Evolutionary conservation across 179 eudicot species (phyloP), one percentile per base, ranked within the genome.

Genomic region (Sideroxylon spinosum): DNA sequence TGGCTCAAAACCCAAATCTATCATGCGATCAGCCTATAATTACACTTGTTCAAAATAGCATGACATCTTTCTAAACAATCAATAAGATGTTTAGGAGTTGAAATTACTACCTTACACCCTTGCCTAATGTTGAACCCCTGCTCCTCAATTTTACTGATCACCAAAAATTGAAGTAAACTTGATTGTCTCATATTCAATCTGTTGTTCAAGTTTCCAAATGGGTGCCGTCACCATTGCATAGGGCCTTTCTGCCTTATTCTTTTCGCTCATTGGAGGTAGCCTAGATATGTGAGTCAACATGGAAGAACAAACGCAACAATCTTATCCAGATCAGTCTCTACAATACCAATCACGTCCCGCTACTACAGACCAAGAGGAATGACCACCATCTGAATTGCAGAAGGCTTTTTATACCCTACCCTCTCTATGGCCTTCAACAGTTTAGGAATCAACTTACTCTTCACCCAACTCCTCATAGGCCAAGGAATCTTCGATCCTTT

Each of bases 161-260:
- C 98, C 98, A 79, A 93, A 93, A 74, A 92, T 88, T 4, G 93
- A 93, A 61, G 97, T 97, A 83, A 94, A 94, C 75, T 94, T 94
- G 14, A 89, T 89, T 20, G 95, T 94, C 82, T 94, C 97, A 1
- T 93, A 91, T 86, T 92, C 95, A 81, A 93, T 93, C 78, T 93
- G 97, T 83, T 93, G 95, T 0, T 95, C 98, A 62, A 93, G 89
- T 82, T 93, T 95, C 73, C 98, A 87, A 13, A 97, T 92, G 17
- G 98, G 98, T 12, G 98, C 97, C 97, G 92, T 86, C 32, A 93
- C 97, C 66, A 93, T 92, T 32, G 98, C 97, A 87, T 92, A 93
- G 75, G 98, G 97, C 10, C 98, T 97, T 86, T 92, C 97, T 6
- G 93, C 91, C 77, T 89, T 91, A 73, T 93, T 93, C 60, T 88